Conservation (phyloP, 1,284 basidiomycete species). For the Malassezia sp. region DNA sequence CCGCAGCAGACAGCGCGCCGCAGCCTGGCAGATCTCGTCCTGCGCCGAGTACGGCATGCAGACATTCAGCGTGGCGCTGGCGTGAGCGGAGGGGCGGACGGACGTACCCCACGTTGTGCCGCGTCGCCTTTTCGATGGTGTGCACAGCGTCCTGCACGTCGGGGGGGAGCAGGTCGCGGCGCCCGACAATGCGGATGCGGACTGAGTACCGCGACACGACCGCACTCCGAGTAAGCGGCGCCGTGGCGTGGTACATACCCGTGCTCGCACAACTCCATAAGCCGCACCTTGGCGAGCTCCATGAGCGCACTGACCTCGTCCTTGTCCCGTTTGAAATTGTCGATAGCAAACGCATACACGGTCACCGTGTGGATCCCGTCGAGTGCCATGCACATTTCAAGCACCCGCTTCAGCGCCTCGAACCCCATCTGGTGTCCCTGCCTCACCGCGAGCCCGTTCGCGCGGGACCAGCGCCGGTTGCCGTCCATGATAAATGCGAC, state of each 20-base stretch:
- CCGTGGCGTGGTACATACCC: too few species aligned
- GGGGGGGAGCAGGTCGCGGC: slow-evolving; percentile 62
- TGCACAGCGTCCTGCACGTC: slow-evolving; percentile 61
- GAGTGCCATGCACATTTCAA: slow-evolving; percentile 39
- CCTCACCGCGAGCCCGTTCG: slow-evolving; percentile 21
- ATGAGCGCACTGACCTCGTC: slow-evolving; percentile 82
- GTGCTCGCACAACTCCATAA: slow-evolving; percentile 68
- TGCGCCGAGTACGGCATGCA: slow-evolving; percentile 87
- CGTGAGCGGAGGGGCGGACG: too few species aligned
- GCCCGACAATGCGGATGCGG: slow-evolving; percentile 71
- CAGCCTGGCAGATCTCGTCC: slow-evolving; percentile 62
- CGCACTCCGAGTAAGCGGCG: too few species aligned
- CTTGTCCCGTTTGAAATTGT: slow-evolving; percentile 82
- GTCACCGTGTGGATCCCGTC: slow-evolving; percentile 55
- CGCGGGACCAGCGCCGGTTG: slow-evolving; percentile 79
- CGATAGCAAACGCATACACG: slow-evolving; percentile 90
- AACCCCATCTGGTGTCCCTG: slow-evolving; percentile 78
- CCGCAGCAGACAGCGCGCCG: neutral
- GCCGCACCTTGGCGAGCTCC: slow-evolving; percentile 66
- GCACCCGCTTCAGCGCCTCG: slow-evolving; percentile 58
- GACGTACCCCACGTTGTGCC: slow-evolving; percentile 59
- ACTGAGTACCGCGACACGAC: slow-evolving; percentile 57
- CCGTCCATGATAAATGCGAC: slow-evolving; percentile 98
- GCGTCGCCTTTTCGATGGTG: slow-evolving; percentile 69
- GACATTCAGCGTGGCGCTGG: slow-evolving; percentile 76